Evolutionary conservation across 495 filamentous ascomycete genomes (phyloP), one percentile per base, ranked within the genome.

Genomic region (Penicillium pulvis): DNA sequence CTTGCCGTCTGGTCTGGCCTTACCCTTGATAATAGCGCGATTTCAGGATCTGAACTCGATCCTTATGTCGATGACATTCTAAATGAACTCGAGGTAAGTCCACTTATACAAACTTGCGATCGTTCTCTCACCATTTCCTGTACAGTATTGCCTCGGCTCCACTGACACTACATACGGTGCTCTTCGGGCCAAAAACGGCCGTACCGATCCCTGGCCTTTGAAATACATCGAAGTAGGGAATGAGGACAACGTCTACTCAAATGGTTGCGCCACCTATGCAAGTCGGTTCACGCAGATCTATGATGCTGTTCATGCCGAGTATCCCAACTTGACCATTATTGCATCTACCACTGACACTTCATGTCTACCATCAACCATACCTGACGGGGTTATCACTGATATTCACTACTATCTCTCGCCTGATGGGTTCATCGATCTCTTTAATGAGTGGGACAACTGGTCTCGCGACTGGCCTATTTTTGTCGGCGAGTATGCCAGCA

Each of bases 1-100:
- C 71, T 87, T 12, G 82, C 69, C 8, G 77, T 90, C 17, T 89
- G 80, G 68, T 72, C 77, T 48, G 87, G 87, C 16, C 33, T 36
- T 36, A 83, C 87, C 55, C 82, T 82, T 3, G 83, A 85, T 48
- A 78, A 77, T 5, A 70, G 75, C 17, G 68, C 78, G 47, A 16
- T 78, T 6, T 69, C 67, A 0, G 75, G 69, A 0, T 26, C 60
- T 0, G 76, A 75, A 26, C 64, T 77, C 9, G 42, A 70, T 7
- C 72, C 75, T 9, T 78, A 70, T 53, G 57, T 91, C 26, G 72
- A 69, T 12, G 82, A 87, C 53, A 87, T 82, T 11, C 75, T 90
- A n/a, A 80, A 89, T 61, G 80, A 91, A 66, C 74, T 91, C 28
- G 86, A 74, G 62, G 33, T 36, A 36, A 36, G 12, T 36, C 12